Base-by-base conservation (phyloP, 108 stramenopile species). In the Discostella pseudostelligera region DNA sequence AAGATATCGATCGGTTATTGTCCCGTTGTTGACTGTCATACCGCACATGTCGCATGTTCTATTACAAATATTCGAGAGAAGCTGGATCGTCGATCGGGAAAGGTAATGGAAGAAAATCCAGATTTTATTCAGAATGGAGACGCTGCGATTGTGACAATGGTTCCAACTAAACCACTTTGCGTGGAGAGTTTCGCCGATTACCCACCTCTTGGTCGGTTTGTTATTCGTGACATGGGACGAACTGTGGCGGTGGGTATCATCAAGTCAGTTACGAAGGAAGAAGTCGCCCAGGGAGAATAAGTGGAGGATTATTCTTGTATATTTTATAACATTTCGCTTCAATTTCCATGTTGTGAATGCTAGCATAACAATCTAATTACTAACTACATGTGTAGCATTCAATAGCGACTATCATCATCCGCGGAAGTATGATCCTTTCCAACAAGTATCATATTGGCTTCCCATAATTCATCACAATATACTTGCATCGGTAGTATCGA, bases 181-280 rank as follows among this genome's bases (percentile, higher is more conserved):
- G 83, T 98, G 64, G 97, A 99, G 81, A 16, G 79, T 6, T 99
- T 94, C 74, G 68, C 89, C 25, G 93, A 97, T 13, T 97, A 90
- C 81, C 95, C 97, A 14, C 85, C 97, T 5, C 80, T 99, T 43
- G 99, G 99, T n/a, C 87, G 99, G 24, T 97, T 99, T 80, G 97
- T 95, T 13, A 75, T 99, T 49, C 83, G 99, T 36, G 91, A 97
- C 54, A 87, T 89, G 65, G 85, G 90, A 22, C 84, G 89, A 50
- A 97, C 93, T 16, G 91, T 99, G 48, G 99, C 98, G 10, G 95
- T 99, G 37, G 97, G 99, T 39, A 88, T 98, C 26, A 95, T 99
- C 82, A 97, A 98, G 78, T 35, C 64, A 21, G 59, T 46, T 28
- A 62, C 45, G 35, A 70, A 43, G 43, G 66, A 36, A 16, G 66